These are phyloP conservation scores for Vitis labrusca DNA, from an alignment of 164 flowering plant genomes.

Conservation along the genomic window DNA sequence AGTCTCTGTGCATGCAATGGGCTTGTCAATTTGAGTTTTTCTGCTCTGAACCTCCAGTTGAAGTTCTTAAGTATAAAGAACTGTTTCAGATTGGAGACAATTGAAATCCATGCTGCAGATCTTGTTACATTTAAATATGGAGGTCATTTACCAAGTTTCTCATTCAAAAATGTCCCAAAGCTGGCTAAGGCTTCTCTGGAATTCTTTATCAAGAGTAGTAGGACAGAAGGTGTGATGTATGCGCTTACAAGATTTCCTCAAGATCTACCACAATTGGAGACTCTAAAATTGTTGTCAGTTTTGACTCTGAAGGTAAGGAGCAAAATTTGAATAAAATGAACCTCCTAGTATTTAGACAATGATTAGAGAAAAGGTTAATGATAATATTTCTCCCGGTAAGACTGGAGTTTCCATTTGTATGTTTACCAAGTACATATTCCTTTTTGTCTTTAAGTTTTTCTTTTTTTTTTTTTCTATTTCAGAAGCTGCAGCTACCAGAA, in stretches of 20 bases:
- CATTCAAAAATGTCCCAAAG: constrained; percentile 10
- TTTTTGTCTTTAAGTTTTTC: neutral
- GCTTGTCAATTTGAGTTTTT: constrained; percentile 6
- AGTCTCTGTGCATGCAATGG: constrained; percentile 5
- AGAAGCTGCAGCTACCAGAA: constrained; percentile 8
- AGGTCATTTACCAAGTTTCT: constrained; percentile 3
- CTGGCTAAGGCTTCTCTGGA: constrained; percentile 8
- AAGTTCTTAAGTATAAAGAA: constrained; percentile 2
- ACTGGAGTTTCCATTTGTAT: neutral
- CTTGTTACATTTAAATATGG: constrained; percentile 13
- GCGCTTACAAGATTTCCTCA: constrained; percentile 1
- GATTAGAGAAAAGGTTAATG: neutral
- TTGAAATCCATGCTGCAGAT: constrained; percentile 7
- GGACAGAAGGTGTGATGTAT: constrained; percentile 10
- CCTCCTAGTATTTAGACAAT: neutral
- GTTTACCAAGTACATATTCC: neutral
- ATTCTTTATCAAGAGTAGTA: neutral
- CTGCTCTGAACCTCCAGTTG: neutral
- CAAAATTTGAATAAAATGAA: neutral
- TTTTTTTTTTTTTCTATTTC: neutral
- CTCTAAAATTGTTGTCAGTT: constrained; percentile 4
- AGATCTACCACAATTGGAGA: constrained; percentile 18
- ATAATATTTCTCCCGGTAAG: neutral
- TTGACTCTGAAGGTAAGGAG: constrained; percentile 4
- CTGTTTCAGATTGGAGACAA: constrained; percentile 6